Base-by-base conservation (phyloP, 768 basidiomycete species). In the Neoboletus magnificus region DNA sequence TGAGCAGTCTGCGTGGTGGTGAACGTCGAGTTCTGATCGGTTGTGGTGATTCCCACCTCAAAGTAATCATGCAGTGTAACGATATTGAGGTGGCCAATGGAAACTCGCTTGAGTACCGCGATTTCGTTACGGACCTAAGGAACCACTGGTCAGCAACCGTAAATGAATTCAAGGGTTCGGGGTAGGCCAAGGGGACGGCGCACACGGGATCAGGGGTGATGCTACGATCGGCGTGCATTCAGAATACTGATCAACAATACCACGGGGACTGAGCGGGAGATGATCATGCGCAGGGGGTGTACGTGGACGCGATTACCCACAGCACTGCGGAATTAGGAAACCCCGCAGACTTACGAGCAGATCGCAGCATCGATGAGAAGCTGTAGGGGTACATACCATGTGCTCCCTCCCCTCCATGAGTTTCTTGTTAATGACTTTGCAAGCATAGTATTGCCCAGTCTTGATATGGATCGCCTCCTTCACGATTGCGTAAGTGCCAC, bases 381-480 rank as follows among this genome's bases (percentile, higher is more conserved):
- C 30, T 37, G 27, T 41, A 36, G 53, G 47, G 8, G 30, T 36
- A 68, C 84, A 62, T 22, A 94, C 96, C 96, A 99, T 98, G 70
- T 95, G 86, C 75, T 98, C 96, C 60, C 96, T 80, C 5, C 96
- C 96, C 70, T 96, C 91, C 94, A 97, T 97, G 55, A 97, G 84
- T 67, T 95, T 93, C 82, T 98, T 98, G 85, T 96, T 98, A 76
- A 98, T 94, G 66, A 98, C 97, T 74, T 99, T 99, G 83, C 95
- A 98, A 22, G 96, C 97, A 78, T 89, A 98, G 76, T 95, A 96
- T 72, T 97, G 83, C 22, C 85, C 85, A 1, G 93, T 93, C 76
- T 89, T 86, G 76, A 96, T 87, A 67, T 96, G 93, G 25, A 95
- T 90, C 43, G 94, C 94, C 77, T 97, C 93, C 74, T 93, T 93